phyloP scores from a whole-genome alignment of 257 asterid genomes.

The Solanum verrucosum region DNA sequence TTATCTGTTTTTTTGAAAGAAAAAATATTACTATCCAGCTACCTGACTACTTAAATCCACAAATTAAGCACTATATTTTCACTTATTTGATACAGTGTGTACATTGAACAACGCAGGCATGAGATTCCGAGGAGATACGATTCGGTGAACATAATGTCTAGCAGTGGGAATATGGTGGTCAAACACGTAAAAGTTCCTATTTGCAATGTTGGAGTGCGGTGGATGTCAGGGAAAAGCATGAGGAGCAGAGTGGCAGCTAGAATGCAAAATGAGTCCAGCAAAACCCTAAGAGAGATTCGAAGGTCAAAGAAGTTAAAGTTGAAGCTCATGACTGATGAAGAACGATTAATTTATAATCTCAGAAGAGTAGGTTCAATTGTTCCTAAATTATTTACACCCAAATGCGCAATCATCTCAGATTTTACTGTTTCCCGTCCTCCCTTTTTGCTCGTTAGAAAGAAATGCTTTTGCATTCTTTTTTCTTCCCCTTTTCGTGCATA shows the following conservation, averaged over 20 bases:
- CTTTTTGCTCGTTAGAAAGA: neutral
- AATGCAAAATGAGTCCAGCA: slow-evolving; percentile 75
- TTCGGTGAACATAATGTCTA: slow-evolving; percentile 6
- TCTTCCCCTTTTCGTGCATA: neutral
- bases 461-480: neutral
- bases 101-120: neutral
- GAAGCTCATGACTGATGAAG: slow-evolving; percentile 90
- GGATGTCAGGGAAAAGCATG: slow-evolving; percentile 78
- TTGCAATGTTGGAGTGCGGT: slow-evolving; percentile 43
- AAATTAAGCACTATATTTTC: neutral
- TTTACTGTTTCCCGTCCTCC: neutral
- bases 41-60: neutral
- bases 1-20: neutral
- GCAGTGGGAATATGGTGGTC: slow-evolving; percentile 2
- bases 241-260: slow-evolving; percentile 92
- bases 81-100: neutral
- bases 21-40: neutral
- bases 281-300: slow-evolving; percentile 71
- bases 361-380: neutral
- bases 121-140: slow-evolving; percentile 1
- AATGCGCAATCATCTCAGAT: neutral
- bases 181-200: neutral
- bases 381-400: neutral
- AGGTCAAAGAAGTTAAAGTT: slow-evolving; percentile 62
- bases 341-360: slow-evolving; percentile 54